Evolutionary conservation across 768 basidiomycete genomes (phyloP).

Genomic region (Pisolithus tinctorius): DNA sequence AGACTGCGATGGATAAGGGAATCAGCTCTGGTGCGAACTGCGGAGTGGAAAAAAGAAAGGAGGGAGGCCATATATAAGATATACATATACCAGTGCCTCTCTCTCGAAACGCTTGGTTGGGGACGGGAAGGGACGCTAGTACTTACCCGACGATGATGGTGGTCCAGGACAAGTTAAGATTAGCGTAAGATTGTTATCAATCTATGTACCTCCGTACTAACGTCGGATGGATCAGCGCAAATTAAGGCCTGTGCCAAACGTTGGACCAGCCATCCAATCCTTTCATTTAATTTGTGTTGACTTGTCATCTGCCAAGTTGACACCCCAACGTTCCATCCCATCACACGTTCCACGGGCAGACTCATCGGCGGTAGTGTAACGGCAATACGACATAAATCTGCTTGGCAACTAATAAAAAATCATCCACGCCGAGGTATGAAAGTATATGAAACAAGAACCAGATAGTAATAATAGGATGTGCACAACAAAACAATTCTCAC

Average conservation of each 20-base stretch:
- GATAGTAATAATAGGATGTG: constrained; percentile 8
- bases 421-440: constrained; percentile 1
- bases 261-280: not conserved
- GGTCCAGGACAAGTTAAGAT: not conserved
- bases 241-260: not conserved
- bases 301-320: not conserved
- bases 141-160: constrained; percentile 17
- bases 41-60: constrained; percentile 5
- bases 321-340: constrained; percentile 22
- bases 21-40: constrained; percentile 14
- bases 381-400: constrained; percentile 22
- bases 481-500: constrained; percentile 4
- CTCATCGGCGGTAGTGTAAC: constrained; percentile 8
- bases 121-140: not conserved
- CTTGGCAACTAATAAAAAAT: constrained; percentile 1
- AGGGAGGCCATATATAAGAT: constrained; percentile 1
- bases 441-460: not conserved
- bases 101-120: not conserved
- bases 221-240: not conserved
- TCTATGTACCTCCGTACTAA: not conserved
- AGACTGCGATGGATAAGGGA: constrained; percentile 1
- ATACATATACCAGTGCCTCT: no score
- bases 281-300: not conserved
- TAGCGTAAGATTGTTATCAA: not conserved
- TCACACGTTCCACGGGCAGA: constrained; percentile 6